phyloP scores from a whole-genome alignment of 495 filamentous ascomycete species.

The Achaetomiella virescens region DNA sequence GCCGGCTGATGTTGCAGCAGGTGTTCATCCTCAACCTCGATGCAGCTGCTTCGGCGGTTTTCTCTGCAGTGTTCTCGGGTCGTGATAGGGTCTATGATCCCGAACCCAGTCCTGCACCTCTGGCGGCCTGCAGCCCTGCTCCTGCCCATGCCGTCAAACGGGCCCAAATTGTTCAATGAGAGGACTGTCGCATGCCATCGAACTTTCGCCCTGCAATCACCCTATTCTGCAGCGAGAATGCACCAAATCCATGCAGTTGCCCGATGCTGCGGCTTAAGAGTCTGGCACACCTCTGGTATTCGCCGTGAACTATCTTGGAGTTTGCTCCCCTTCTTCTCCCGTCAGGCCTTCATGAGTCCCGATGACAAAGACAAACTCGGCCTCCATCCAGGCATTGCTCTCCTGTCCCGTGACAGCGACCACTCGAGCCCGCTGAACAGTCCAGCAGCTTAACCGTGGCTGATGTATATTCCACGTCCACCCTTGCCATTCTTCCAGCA shows the following conservation, averaged over 20 bases:
- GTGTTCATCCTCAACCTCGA: background rate
- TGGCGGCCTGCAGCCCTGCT: background rate
- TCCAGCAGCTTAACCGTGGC: background rate
- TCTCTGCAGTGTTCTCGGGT: background rate
- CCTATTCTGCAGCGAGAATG: background rate
- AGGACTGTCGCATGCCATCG: background rate
- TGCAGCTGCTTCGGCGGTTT: background rate
- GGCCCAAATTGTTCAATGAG: constrained; percentile 2
- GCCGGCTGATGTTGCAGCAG: constrained; percentile 4
- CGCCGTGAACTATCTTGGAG: background rate
- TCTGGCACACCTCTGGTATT: background rate
- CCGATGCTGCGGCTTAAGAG: background rate
- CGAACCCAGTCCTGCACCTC: background rate
- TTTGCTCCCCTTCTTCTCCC: background rate
- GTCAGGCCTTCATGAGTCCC: background rate
- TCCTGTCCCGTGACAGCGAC: background rate
- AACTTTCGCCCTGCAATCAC: constrained; percentile 2
- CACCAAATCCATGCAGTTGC: background rate
- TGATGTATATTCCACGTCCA: constrained; percentile 3
- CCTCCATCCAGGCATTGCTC: background rate
- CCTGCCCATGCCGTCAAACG: background rate
- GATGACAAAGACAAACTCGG: background rate
- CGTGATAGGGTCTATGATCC: background rate
- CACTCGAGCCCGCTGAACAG: background rate
- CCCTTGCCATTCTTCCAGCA: background rate